A percentile compares a stretch with the other conserved stretches of the same genome.
These are phyloP conservation scores for Penicillium sp. DNA, from an alignment of 2,329 filamentous ascomycete species.

Conservation along the genomic window DNA sequence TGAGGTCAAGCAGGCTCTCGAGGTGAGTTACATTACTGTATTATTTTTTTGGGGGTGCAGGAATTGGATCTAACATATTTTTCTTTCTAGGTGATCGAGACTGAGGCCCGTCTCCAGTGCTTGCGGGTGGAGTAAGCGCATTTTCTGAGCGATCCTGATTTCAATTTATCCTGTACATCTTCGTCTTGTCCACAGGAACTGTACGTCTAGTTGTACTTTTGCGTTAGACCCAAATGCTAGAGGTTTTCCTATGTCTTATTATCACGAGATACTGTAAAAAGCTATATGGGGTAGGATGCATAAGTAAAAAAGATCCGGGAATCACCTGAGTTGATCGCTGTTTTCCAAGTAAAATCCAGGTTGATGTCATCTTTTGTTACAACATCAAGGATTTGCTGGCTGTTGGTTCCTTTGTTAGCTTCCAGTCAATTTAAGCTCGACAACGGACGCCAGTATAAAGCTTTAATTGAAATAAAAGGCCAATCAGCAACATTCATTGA, in stretches of 20 bases:
- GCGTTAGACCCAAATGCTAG: constrained; percentile 41
- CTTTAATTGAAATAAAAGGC: not conserved
- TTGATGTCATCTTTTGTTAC: no score
- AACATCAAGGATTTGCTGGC: no score
- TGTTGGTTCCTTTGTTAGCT: no score
- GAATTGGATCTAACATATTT: constrained; percentile 16
- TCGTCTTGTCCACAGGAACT: constrained; percentile 34
- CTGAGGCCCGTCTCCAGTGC: constrained; percentile 86
- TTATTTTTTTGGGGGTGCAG: not conserved
- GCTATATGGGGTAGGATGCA: not conserved
- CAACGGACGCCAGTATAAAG: no score
- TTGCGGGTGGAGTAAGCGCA: constrained; percentile 70
- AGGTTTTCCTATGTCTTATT: constrained; percentile 26
- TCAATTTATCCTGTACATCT: constrained; percentile 32
- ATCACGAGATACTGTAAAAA: not conserved
- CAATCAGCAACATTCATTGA: not conserved
- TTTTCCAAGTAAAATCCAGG: no score
- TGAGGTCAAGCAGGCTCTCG: constrained; percentile 93
- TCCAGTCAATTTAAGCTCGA: no score
- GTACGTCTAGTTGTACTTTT: constrained; percentile 42
- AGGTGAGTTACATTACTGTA: constrained; percentile 62
- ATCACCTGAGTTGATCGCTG: no score
- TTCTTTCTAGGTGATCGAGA: constrained; percentile 71
- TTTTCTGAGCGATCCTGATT: constrained; percentile 28
- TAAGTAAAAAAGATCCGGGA: no score